phyloP scores from a whole-genome alignment of 2,329 filamentous ascomycete species.

The Talaromyces piceae region DNA sequence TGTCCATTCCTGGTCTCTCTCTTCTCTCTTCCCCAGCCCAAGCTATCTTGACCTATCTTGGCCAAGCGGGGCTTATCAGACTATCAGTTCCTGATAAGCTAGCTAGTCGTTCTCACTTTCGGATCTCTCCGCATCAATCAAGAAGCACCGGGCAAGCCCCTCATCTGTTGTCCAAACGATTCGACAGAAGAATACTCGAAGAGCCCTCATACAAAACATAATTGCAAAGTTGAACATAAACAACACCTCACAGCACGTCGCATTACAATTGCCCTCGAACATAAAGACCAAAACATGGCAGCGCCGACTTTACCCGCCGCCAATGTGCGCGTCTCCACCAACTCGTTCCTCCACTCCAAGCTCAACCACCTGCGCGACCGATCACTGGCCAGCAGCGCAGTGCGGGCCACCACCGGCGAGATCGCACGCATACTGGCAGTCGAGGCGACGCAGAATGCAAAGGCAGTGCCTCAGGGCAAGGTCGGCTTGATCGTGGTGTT shows the following conservation, averaged over 20 bases:
- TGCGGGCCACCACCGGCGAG: slow-evolving; percentile 13
- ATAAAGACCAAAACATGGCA: background rate
- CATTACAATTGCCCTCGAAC: background rate
- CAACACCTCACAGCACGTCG: background rate
- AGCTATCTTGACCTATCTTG: background rate
- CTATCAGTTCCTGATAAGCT: slow-evolving; percentile 10
- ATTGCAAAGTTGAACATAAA: too few species aligned
- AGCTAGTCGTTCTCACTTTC: background rate
- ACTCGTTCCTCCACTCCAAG: slow-evolving; percentile 13
- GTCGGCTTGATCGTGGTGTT: slow-evolving; percentile 21
- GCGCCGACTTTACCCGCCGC: slow-evolving; percentile 6
- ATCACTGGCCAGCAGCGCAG: slow-evolving; percentile 12
- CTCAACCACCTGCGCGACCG: slow-evolving; percentile 14
- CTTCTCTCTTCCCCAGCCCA: background rate
- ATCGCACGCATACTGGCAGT: slow-evolving; percentile 14
- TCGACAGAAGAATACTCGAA: too few species aligned
- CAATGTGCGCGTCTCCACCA: slow-evolving; percentile 13
- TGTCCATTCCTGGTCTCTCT: background rate
- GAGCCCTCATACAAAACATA: too few species aligned
- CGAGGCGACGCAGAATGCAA: slow-evolving; percentile 11
- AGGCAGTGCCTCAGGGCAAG: slow-evolving; percentile 5
- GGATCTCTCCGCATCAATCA: slow-evolving; percentile 9
- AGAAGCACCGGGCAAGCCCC: background rate
- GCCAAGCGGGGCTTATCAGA: slow-evolving; percentile 11
- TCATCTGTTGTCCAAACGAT: background rate